Base-by-base conservation (phyloP, 2,329 filamentous ascomycete species). In the Arthrinium phaeospermum region DNA sequence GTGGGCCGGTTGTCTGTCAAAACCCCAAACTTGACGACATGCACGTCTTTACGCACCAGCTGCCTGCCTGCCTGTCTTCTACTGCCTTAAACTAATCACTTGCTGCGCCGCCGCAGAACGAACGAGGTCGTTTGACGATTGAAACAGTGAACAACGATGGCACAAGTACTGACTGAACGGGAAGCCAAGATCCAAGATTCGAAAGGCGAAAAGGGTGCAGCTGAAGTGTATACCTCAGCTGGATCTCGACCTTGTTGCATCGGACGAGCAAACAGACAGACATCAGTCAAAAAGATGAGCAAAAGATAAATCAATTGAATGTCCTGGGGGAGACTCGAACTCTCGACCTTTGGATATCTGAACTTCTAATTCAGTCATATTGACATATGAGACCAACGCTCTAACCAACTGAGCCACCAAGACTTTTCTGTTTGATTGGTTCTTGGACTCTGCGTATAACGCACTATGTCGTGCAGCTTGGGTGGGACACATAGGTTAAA, bases 381-480 rank as follows among this genome's bases (percentile, higher is more conserved):
- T 49, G 45, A 22, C n/a, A 61, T 83, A 83, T 82, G 81, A 83
- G 81, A 83, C 82, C 81, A 81, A 83, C 82, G 81, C 82, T 83
- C 80, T 83, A 81, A 80, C 81, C 81, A 82, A 83, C 82, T 82
- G 80, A 83, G 82, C 81, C 81, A 83, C 79, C 77, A 81, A 83
- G 79, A 82, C 81, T 72, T 30, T 24, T 49, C 67, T 69, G 24
- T 24, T 19, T 49, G 67, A 49, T 34, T 69, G 45, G 67, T 69
- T 45, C 7, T 64, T n/a, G 30, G 10, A 24, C 1, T 1, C 2
- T 7, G 34, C 30, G 19, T 64, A 64, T 64, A 19, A 12, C 13
- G 1, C 3, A 13, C 8, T 64, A 64, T 64, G 10, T n/a, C 1
- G 22, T 14, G 10, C 2, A 13, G 19, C 8, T 14, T 16, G 3